Conservation (phyloP, 345 rosid genomes). For the Populus simonii region DNA sequence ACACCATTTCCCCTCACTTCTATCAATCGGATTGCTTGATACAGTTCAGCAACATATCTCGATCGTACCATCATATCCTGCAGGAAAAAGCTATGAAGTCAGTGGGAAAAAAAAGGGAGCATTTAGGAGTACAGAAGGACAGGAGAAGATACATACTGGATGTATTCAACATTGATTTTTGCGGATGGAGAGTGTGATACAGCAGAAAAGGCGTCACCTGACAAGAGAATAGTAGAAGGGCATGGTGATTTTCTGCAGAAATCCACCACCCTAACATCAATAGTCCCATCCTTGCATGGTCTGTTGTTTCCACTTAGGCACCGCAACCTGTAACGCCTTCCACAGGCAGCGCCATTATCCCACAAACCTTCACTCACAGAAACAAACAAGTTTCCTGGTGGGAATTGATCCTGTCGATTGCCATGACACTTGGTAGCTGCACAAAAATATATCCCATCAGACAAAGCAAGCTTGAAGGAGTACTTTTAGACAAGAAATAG, state of each 20-base stretch:
- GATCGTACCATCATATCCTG: background rate
- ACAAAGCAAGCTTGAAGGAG: background rate
- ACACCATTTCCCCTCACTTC: background rate
- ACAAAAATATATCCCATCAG: background rate
- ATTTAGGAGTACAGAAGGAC: background rate
- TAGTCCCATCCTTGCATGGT: constrained; percentile 26
- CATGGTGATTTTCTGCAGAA: constrained; percentile 31
- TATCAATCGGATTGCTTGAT: background rate
- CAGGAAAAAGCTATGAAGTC: background rate
- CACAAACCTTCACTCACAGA: constrained; percentile 36
- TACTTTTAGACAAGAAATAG: background rate
- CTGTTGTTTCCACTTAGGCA: constrained; percentile 32
- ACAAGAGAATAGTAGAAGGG: constrained; percentile 33
- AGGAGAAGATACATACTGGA: constrained; percentile 19
- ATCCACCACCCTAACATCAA: constrained; percentile 42
- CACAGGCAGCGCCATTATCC: constrained; percentile 42
- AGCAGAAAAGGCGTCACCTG: constrained; percentile 26
- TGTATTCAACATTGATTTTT: constrained; percentile 33
- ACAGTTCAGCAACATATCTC: background rate
- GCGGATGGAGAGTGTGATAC: constrained; percentile 7
- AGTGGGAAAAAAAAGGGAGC: background rate
- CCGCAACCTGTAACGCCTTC: constrained; percentile 25
- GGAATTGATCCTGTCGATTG: background rate
- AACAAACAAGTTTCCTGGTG: background rate
- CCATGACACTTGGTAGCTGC: constrained; percentile 6